Conservation (phyloP, 2,329 filamentous ascomycete genomes). For the Colletotrichum lentis region DNA sequence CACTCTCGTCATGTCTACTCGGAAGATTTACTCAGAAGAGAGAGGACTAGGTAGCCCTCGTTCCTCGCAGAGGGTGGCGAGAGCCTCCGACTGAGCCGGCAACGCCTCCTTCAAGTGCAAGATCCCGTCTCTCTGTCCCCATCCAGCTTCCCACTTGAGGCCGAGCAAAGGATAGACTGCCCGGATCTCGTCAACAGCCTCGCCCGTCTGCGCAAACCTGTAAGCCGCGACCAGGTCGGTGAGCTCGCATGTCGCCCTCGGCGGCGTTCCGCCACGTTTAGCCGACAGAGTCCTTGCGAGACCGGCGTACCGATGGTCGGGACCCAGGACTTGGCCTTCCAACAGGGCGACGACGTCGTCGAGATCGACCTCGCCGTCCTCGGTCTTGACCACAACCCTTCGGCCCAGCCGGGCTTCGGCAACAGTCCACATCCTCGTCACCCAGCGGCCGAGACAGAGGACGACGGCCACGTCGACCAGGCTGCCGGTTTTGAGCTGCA, state of each 20-base stretch:
- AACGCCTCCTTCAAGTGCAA: background rate
- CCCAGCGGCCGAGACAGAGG: background rate
- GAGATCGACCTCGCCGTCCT: background rate
- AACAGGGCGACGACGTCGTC: background rate
- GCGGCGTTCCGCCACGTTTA: background rate
- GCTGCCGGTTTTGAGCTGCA: background rate
- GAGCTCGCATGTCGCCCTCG: background rate
- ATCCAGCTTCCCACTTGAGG: background rate
- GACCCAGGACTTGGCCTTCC: background rate
- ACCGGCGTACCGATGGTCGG: background rate
- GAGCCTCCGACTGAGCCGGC: background rate
- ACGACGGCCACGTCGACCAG: background rate
- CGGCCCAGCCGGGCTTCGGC: background rate
- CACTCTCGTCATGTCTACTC: background rate
- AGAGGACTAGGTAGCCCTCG: background rate
- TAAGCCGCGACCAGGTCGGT: background rate
- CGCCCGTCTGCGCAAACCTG: background rate
- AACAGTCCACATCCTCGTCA: conserved; percentile 3
- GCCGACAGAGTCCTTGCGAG: background rate
- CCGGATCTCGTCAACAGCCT: background rate
- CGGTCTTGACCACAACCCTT: background rate
- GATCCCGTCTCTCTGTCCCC: background rate
- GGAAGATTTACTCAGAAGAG: fast-evolving
- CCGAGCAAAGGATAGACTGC: background rate
- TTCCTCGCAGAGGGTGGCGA: background rate